Evolutionary conservation across 192 early-diverging fungal genomes (phyloP).

Genomic region (Jimgerdemannia flammicorona): DNA sequence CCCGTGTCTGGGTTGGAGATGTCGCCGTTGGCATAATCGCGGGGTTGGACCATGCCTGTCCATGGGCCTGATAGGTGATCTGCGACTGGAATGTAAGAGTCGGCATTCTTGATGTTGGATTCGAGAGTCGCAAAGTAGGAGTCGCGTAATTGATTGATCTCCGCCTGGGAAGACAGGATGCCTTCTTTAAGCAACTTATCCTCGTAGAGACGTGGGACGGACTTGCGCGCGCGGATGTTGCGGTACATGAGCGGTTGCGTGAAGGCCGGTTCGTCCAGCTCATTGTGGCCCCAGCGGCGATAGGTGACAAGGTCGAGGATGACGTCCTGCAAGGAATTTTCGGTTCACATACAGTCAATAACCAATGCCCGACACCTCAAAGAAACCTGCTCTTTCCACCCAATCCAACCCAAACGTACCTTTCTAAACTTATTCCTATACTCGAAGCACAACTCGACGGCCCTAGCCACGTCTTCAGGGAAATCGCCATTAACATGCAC

Average conservation of each 20-base stretch:
- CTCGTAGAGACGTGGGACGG: slow-evolving; percentile 86
- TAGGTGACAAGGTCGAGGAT: slow-evolving; percentile 94
- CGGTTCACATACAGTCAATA: background rate
- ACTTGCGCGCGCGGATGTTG: slow-evolving; percentile 79
- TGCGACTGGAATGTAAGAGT: slow-evolving; percentile 51
- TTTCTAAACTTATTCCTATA: slow-evolving; percentile 94
- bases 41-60: slow-evolving; percentile 67
- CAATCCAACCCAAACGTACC: slow-evolving; percentile 15
- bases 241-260: slow-evolving; percentile 98
- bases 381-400: background rate
- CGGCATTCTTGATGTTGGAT: slow-evolving; percentile 53
- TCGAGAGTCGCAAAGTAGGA: slow-evolving; percentile 60
- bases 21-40: slow-evolving; percentile 9
- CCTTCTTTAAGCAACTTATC: slow-evolving; percentile 61
- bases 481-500: slow-evolving; percentile 96
- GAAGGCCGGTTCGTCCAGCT: slow-evolving; percentile 95
- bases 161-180: slow-evolving; percentile 30
- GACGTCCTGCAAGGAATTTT: slow-evolving; percentile 52
- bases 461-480: slow-evolving; percentile 89
- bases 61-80: slow-evolving; percentile 78
- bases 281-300: slow-evolving; percentile 97
- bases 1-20: slow-evolving; percentile 47
- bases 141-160: slow-evolving; percentile 52
- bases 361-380: background rate
- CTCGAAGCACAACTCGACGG: slow-evolving; percentile 79